Percentiles rank a stretch among this genome's conserved stretches.
Conservation (phyloP, 169 alveolate genomes). For the Babesia sp. region DNA sequence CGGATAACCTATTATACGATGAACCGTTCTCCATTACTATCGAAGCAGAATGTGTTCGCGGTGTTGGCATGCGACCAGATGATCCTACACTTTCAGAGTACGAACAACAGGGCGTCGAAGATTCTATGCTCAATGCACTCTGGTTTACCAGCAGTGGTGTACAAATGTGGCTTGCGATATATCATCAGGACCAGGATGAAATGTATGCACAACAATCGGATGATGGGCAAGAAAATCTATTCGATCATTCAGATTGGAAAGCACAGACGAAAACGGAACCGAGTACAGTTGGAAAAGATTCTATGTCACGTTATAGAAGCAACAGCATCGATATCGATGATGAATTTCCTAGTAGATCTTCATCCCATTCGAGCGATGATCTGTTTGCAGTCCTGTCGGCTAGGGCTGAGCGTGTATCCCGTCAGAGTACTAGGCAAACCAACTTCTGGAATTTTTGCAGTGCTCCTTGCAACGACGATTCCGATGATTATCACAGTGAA, state of each 20-base stretch:
- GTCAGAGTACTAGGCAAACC: background rate
- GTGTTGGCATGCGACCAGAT: conserved; percentile 33
- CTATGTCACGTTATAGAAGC: no score
- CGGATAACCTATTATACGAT: conserved; percentile 49
- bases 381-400: conserved; percentile 24
- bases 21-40: conserved; percentile 56
- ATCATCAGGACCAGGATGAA: background rate
- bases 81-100: conserved; percentile 30
- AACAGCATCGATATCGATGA: conserved; percentile 6
- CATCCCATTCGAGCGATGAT: conserved; percentile 53
- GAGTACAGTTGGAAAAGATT: no score
- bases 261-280: no score
- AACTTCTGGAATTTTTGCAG: conserved; percentile 25
- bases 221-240: background rate
- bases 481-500: background rate
- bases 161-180: conserved; percentile 29
- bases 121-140: conserved; percentile 29
- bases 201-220: background rate
- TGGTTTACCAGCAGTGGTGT: conserved; percentile 42
- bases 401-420: background rate
- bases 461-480: background rate
- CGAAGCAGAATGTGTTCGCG: conserved; percentile 29
- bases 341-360: background rate
- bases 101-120: conserved; percentile 36
- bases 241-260: background rate